A percentile compares a stretch with the other conserved stretches of the same genome.
These are phyloP conservation scores for Leccinum disarticulatum DNA, from an alignment of 768 basidiomycete genomes.

Conservation along the genomic window DNA sequence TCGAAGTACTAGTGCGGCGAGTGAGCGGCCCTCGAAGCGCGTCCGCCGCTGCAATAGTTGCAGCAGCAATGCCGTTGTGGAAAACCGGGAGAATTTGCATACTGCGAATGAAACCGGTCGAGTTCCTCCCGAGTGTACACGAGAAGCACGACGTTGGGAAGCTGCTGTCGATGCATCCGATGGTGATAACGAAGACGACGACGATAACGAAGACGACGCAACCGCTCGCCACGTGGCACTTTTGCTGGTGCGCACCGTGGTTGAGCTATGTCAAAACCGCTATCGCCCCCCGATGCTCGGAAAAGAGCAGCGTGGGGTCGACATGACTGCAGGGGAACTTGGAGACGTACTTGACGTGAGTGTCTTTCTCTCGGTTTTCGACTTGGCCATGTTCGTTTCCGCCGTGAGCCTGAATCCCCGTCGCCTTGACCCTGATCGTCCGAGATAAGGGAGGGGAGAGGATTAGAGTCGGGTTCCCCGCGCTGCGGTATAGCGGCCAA, in stretches of 20 bases:
- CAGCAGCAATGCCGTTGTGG: slow-evolving; percentile 14
- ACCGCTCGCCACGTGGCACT: slow-evolving; percentile 17
- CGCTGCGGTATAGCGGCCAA: slow-evolving; percentile 18
- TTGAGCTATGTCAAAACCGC: slow-evolving; percentile 24
- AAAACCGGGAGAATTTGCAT: slow-evolving; percentile 5
- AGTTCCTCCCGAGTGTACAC: slow-evolving; percentile 6
- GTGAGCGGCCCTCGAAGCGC: slow-evolving; percentile 32
- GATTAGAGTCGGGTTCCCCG: slow-evolving; percentile 8
- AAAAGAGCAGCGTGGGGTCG: slow-evolving; percentile 10
- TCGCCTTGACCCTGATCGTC: slow-evolving; percentile 19
- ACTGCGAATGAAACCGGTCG: slow-evolving; percentile 16
- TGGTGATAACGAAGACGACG: not conserved
- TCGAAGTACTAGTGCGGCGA: slow-evolving; percentile 16
- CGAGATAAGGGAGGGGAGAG: not conserved
- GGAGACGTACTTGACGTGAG: slow-evolving; percentile 35
- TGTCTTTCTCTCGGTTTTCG: slow-evolving; percentile 3
- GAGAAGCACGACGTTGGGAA: slow-evolving; percentile 2
- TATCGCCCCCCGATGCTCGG: slow-evolving; percentile 12
- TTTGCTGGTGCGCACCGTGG: slow-evolving; percentile 23
- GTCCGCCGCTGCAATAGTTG: slow-evolving; percentile 18
- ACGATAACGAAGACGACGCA: not conserved
- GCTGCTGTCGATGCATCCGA: not conserved
- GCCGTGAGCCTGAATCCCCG: slow-evolving; percentile 8
- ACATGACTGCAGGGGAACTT: slow-evolving; percentile 31
- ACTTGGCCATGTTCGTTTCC: not conserved